phyloP scores from a whole-genome alignment of 306 rosid species.

The Cucurbita pepo region DNA sequence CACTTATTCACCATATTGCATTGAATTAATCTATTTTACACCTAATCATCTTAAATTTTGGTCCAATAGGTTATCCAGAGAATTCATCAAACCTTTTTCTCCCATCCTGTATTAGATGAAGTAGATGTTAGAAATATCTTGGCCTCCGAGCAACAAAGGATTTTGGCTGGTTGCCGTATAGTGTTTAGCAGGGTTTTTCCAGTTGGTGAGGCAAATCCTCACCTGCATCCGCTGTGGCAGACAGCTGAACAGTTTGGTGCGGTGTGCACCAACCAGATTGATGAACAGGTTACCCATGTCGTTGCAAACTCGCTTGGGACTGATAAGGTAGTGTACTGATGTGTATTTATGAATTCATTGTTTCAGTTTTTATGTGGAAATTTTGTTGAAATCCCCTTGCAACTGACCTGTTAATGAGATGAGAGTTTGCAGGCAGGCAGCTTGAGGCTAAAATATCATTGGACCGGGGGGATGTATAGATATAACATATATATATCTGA shows the following conservation, averaged over 20 bases:
- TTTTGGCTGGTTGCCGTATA: slow-evolving; percentile 74
- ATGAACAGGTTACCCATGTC: slow-evolving; percentile 92
- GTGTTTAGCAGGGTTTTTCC: slow-evolving; percentile 95
- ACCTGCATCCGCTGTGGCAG: slow-evolving; percentile 88
- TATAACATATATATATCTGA: background rate
- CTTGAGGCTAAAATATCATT: background rate
- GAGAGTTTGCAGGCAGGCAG: background rate
- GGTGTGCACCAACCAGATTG: slow-evolving; percentile 64
- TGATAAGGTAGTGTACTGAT: slow-evolving; percentile 53
- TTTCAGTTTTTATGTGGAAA: background rate
- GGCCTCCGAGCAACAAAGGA: slow-evolving; percentile 71
- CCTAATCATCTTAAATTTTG: slow-evolving; percentile 13
- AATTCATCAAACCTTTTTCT: slow-evolving; percentile 67
- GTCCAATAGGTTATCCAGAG: slow-evolving; percentile 66
- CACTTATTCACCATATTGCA: background rate
- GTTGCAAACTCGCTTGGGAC: slow-evolving; percentile 87
- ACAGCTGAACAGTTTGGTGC: slow-evolving; percentile 98
- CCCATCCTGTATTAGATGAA: slow-evolving; percentile 59
- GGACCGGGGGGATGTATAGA: background rate
- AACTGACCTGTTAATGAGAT: background rate
- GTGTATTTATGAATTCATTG: background rate
- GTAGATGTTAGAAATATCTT: slow-evolving; percentile 88
- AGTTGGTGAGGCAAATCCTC: slow-evolving; percentile 78
- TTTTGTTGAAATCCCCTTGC: background rate
- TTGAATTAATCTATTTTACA: background rate